phyloP scores from a whole-genome alignment of 352 stramenopile genomes.

The Elongisporangium anandrum region DNA sequence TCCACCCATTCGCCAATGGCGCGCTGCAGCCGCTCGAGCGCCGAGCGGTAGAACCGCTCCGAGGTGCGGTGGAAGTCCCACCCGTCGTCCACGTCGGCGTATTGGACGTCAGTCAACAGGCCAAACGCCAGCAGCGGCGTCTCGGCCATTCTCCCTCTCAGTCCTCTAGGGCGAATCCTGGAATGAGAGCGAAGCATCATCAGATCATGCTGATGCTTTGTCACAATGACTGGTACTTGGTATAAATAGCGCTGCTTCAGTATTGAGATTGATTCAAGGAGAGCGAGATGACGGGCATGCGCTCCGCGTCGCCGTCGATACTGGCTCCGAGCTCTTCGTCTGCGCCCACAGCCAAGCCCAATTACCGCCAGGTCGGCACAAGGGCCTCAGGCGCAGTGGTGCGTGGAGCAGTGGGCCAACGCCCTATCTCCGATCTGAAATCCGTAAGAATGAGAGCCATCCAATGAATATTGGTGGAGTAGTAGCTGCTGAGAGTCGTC shows the following conservation, averaged over 20 bases:
- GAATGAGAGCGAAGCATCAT: neutral
- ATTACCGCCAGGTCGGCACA: slow-evolving; percentile 64
- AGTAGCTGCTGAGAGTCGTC: neutral
- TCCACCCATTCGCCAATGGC: slow-evolving; percentile 51
- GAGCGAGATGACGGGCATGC: neutral
- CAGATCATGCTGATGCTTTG: slow-evolving; percentile 11
- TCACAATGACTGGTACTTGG: slow-evolving; percentile 9
- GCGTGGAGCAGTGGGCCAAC: slow-evolving; percentile 11
- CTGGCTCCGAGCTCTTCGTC: neutral
- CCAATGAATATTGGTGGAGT: neutral
- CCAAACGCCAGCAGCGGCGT: slow-evolving; percentile 55
- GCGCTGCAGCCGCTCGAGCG: slow-evolving; percentile 41
- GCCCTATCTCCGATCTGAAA: slow-evolving; percentile 9
- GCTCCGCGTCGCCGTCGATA: neutral
- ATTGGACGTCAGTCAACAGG: slow-evolving; percentile 76
- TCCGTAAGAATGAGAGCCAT: slow-evolving; percentile 6
- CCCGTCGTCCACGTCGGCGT: slow-evolving; percentile 73
- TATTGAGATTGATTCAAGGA: neutral
- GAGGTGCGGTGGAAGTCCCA: slow-evolving; percentile 74
- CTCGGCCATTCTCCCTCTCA: slow-evolving; percentile 6
- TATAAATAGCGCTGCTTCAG: neutral
- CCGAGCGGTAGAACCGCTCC: slow-evolving; percentile 66
- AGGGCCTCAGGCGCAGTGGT: slow-evolving; percentile 28
- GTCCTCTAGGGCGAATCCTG: neutral
- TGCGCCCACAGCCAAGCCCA: slow-evolving; percentile 18